Base-by-base conservation (phyloP, 2,329 filamentous ascomycete genomes). In the Exserohilum rostratum region DNA sequence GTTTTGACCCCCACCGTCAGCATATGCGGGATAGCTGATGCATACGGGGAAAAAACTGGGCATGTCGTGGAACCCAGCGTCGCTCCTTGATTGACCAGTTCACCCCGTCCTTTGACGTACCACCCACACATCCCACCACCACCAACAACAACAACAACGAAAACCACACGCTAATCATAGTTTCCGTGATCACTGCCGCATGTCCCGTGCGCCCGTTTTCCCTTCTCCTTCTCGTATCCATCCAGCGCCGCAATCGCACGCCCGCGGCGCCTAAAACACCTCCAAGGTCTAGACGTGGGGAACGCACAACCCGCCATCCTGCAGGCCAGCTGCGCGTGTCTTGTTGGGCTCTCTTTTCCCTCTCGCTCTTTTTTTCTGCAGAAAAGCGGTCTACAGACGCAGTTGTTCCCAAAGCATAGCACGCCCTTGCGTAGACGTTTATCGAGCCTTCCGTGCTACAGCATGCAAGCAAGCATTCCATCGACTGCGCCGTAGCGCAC, bases 391-490 rank as follows among this genome's bases (percentile, higher is more conserved):
- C 33, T 43, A 18, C 29, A 29, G 42, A 52, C 34, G 49, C 49
- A 46, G 27, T 34, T 46, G 27, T 39, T 25, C 30, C 34, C 22
- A 46, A 33, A 52, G 17, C n/a, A 40, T 44, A 35, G 3, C 11
- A 52, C 33, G 37, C 38, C 38, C 29, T 50, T 50, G 47, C 20
- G 30, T 44, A 35, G 47, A 50, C n/a, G 38, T 37, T 50, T 33
- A 30, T 30, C 29, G 15, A 34, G 31, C 27, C 35, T 40, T 49
- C 13, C 29, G 30, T 49, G 17, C 27, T 17, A 18, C 22, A 6
- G 4, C 33, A 46, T 39, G 40, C 48, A 51, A 29, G 35, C 6
- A 22, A 37, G 27, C 11, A 18, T 22, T 38, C 35, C 35, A 5
- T 25, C 7, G 22, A 7, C 7, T 25, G 22, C 17, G 18, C n/a